Conservation (phyloP, 768 basidiomycete species). For the Pilatotrama ljubarskyi region DNA sequence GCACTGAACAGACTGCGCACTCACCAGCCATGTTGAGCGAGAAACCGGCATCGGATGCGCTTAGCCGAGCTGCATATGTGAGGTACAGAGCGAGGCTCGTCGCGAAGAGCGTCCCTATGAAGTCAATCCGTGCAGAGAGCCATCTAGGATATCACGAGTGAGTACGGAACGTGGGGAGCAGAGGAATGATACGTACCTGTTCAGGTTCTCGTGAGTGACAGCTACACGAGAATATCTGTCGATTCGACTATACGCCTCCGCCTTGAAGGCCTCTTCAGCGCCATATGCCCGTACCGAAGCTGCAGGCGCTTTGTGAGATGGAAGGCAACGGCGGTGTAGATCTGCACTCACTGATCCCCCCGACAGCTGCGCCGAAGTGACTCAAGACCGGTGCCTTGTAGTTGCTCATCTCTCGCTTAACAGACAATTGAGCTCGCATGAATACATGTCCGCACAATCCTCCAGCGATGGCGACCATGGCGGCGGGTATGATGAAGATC, state of each 20-base stretch:
- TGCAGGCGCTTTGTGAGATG: not conserved
- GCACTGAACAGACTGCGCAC: not conserved
- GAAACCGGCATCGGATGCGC: slow-evolving; percentile 50
- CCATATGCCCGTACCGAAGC: slow-evolving; percentile 66
- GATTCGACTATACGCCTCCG: slow-evolving; percentile 49
- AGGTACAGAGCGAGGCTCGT: slow-evolving; percentile 57
- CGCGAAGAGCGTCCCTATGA: slow-evolving; percentile 57
- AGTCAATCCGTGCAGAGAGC: slow-evolving; percentile 53
- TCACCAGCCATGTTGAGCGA: slow-evolving; percentile 53
- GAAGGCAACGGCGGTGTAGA: too few species aligned
- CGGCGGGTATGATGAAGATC: slow-evolving; percentile 40
- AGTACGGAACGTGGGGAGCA: too few species aligned
- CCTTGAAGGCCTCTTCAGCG: slow-evolving; percentile 49
- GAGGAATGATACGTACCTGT: too few species aligned
- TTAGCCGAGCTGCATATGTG: slow-evolving; percentile 39
- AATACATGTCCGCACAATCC: slow-evolving; percentile 46
- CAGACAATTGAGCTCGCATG: slow-evolving; percentile 54
- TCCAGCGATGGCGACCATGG: slow-evolving; percentile 38
- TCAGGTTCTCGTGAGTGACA: slow-evolving; percentile 47
- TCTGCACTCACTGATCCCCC: slow-evolving; percentile 42
- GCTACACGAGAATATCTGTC: slow-evolving; percentile 51
- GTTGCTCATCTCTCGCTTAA: slow-evolving; percentile 57
- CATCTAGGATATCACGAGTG: too few species aligned
- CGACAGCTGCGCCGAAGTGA: slow-evolving; percentile 51
- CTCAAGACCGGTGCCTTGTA: slow-evolving; percentile 48